Evolutionary conservation across 108 stramenopile species (phyloP).

Genomic region (Pelagomonas calceolata): DNA sequence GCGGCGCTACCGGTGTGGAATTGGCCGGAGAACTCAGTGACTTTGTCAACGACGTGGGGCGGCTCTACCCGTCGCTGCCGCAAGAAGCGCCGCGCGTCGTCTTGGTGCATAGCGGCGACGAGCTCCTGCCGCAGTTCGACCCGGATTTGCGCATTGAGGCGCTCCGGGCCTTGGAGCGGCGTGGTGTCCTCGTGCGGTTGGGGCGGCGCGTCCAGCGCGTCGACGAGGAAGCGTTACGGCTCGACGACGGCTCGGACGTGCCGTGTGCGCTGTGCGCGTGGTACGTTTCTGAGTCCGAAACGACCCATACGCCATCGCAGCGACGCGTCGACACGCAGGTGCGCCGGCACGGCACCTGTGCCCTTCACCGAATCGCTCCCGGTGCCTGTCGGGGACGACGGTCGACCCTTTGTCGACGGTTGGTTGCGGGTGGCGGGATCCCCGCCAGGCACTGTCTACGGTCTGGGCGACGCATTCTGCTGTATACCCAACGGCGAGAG

Average conservation of each 20-base stretch:
- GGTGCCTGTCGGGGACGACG: constrained; percentile 28
- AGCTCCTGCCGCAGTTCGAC: constrained; percentile 53
- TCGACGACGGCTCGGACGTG: not conserved
- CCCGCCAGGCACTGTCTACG: constrained; percentile 30
- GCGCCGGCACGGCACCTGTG: constrained; percentile 54
- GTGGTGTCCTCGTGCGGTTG: constrained; percentile 47
- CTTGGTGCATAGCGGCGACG: constrained; percentile 43
- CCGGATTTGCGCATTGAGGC: constrained; percentile 35
- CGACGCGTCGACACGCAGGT: constrained; percentile 46
- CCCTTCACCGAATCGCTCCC: constrained; percentile 38
- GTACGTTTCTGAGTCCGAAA: no score
- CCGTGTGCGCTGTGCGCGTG: constrained; percentile 8
- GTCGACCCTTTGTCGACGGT: constrained; percentile 50
- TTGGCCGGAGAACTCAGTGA: constrained; percentile 55
- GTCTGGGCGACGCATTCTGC: constrained; percentile 51
- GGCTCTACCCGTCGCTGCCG: constrained; percentile 38
- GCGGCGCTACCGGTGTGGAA: constrained; percentile 63
- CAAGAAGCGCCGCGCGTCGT: constrained; percentile 35
- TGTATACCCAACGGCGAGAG: constrained; percentile 19
- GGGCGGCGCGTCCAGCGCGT: constrained; percentile 46
- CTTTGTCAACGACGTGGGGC: constrained; percentile 39
- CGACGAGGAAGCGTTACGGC: constrained; percentile 23
- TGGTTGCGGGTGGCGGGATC: constrained; percentile 42
- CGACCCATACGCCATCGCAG: no score
- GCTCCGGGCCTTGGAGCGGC: constrained; percentile 22